Base-by-base conservation (phyloP, 192 early-diverging fungal genomes). In the Backusella psychrophila region DNA sequence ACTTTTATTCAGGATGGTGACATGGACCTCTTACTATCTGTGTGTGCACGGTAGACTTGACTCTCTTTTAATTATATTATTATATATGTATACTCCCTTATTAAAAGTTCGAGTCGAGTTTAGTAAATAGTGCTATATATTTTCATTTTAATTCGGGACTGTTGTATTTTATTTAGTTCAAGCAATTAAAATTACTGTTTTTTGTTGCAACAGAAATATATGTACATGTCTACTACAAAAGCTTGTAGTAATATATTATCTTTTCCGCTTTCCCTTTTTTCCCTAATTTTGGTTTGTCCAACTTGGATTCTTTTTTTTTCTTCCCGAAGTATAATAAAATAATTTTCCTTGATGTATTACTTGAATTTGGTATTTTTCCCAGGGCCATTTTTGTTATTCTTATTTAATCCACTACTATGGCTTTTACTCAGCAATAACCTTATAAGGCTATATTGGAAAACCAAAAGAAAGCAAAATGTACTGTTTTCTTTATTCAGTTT, bases 331-430 rank as follows among this genome's bases (percentile, higher is more conserved):
- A 21, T 21, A 21, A 23, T 21, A 56, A 21, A 56, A 21, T 56
- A 56, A 21, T 56, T 56, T 56, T 56, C 19, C n/a, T 56, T 0
- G 0, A 9, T 56, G 53, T 56, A 21, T 11, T 21, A 56, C 53
- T 56, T 53, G n/a, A 53, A 8, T n/a, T 53, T 53, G 19, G 23
- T 53, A 56, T 56, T 56, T 56, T 53, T 56, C 53, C 19, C 53
- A 56, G 53, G 53, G 53, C 53, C n/a, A 56, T 56, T 56, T 56
- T 56, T 56, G n/a, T 56, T 56, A 56, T 56, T 56, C 52, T 56
- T 56, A 56, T 56, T 56, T 56, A 56, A 56, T 21, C 21, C 21
- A 56, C 53, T 9, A 23, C n/a, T 53, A 21, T 53, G 8, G 52
- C 52, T 23, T 53, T 53, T 53, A 53, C 52, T 53, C 52, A 21